Evolutionary conservation across 371 early-diverging fungal genomes (phyloP).

Genomic region (Chytridium lagenaria): DNA sequence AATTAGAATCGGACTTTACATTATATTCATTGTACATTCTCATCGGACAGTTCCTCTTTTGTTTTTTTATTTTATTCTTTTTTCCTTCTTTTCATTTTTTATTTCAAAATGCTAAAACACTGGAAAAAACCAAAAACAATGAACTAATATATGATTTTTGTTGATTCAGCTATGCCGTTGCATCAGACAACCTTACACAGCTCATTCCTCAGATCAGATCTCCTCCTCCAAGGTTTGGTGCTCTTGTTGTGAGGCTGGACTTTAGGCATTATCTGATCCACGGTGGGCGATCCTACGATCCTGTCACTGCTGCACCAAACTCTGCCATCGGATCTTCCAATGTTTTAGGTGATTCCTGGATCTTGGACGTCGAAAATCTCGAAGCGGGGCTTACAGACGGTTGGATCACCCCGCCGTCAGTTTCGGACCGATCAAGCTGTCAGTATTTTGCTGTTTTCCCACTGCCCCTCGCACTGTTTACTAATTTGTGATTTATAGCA

Average conservation of each 20-base stretch:
- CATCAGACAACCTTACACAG: background rate
- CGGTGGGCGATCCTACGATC: background rate
- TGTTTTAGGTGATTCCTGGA: background rate
- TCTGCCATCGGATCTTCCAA: background rate
- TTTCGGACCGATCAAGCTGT: background rate
- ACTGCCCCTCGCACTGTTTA: background rate
- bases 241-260: background rate
- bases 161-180: background rate
- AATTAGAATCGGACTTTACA: no score
- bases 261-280: background rate
- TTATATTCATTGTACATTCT: no score
- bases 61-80: no score
- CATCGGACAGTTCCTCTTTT: no score
- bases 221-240: background rate
- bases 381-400: background rate
- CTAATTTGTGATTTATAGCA: background rate
- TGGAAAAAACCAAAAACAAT: no score
- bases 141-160: no score
- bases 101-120: no score
- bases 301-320: background rate
- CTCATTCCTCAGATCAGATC: background rate
- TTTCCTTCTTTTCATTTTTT: no score
- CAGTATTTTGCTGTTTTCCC: background rate
- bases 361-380: background rate
- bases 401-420: background rate